Conservation (phyloP, 75 land plant genomes). For the Selaginella tamariscina region DNA sequence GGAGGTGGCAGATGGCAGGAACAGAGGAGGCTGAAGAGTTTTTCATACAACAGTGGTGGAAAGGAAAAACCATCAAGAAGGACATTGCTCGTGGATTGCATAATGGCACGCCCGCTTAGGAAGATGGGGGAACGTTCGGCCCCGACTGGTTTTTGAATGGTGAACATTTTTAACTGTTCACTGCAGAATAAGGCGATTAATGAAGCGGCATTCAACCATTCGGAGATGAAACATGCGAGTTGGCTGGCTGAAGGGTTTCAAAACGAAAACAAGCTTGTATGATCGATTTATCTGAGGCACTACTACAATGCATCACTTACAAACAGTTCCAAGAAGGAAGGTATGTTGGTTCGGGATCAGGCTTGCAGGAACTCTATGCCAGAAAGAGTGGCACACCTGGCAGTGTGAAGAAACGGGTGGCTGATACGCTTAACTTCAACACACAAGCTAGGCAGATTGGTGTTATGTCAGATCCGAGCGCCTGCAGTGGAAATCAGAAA, state of each 20-base stretch:
- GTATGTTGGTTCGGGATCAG: not conserved
- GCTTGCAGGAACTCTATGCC: not conserved
- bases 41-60: constrained; percentile 12
- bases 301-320: constrained; percentile 1
- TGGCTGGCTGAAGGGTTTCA: not conserved
- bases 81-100: not conserved
- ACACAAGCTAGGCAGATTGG: not conserved
- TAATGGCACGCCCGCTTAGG: not conserved
- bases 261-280: not conserved
- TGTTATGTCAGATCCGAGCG: not conserved
- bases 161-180: not conserved
- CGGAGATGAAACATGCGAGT: not conserved
- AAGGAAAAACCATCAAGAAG: not conserved
- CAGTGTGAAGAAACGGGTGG: too few relatives aligned
- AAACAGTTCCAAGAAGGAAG: constrained; percentile 1
- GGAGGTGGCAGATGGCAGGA: not conserved
- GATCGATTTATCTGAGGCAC: not conserved
- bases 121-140: not conserved
- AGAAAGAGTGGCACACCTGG: too few relatives aligned
- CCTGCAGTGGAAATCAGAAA: not conserved
- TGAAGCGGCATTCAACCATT: not conserved
- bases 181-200: not conserved
- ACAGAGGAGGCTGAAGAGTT: constrained; percentile 3
- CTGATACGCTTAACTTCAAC: not conserved
- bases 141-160: not conserved